Conservation (phyloP, 2,329 filamentous ascomycete genomes). For the Aspergillus bombycis region DNA sequence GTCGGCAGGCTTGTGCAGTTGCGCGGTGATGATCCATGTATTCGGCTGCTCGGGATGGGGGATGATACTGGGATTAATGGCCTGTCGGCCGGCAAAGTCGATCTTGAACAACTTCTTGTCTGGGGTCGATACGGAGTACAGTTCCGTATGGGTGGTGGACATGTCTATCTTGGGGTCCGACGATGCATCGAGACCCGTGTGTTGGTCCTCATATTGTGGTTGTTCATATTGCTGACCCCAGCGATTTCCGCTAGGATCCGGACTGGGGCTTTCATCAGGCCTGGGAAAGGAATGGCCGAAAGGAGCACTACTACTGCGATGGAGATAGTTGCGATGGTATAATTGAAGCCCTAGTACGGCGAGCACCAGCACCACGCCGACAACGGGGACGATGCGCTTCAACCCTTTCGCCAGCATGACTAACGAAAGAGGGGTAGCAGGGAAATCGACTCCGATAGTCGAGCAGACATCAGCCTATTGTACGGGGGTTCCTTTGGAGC, state of each 20-base stretch:
- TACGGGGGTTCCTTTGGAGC: neutral
- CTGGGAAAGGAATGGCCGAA: neutral
- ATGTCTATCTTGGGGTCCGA: slow-evolving; percentile 6
- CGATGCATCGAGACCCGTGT: neutral
- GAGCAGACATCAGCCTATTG: slow-evolving; percentile 1
- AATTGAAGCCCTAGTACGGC: neutral
- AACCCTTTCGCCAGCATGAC: neutral
- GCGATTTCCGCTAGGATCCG: neutral
- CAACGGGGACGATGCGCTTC: neutral
- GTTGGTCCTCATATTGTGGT: neutral
- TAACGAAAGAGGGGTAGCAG: slow-evolving; percentile 1
- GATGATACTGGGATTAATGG: slow-evolving; percentile 61
- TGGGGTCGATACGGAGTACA: slow-evolving; percentile 53
- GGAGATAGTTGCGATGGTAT: neutral
- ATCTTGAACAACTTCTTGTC: slow-evolving; percentile 56
- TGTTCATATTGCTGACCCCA: neutral
- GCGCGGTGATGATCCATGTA: slow-evolving; percentile 58
- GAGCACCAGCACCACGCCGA: neutral
- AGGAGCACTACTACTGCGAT: neutral
- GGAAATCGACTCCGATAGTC: neutral
- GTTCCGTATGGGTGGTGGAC: slow-evolving; percentile 28
- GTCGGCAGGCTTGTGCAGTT: slow-evolving; percentile 40
- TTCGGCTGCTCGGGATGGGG: slow-evolving; percentile 55
- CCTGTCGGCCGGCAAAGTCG: slow-evolving; percentile 46
- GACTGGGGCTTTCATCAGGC: neutral